These are phyloP conservation scores for Inosperma sp. DNA, from an alignment of 768 basidiomycete genomes.

Conservation along the genomic window DNA sequence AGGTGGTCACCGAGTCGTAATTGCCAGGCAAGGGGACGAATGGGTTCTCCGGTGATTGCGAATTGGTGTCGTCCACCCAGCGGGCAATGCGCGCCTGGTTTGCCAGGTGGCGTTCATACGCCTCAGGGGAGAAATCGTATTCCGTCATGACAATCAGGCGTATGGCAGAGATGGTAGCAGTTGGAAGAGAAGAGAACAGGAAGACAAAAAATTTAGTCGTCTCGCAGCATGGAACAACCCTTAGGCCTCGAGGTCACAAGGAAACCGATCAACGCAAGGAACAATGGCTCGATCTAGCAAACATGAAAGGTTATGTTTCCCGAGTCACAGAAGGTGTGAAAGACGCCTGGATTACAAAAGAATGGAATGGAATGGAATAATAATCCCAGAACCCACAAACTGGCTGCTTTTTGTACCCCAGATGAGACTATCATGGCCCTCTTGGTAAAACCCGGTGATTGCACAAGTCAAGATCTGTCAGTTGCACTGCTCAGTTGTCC, in stretches of 20 bases:
- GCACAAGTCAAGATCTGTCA: too few relatives aligned
- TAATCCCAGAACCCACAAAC: too few relatives aligned
- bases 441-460: too few relatives aligned
- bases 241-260: neutral
- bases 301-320: too few relatives aligned
- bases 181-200: neutral
- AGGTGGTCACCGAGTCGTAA: neutral
- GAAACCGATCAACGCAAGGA: too few relatives aligned
- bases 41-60: slow-evolving; percentile 5
- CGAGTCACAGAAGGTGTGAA: too few relatives aligned
- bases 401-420: too few relatives aligned
- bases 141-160: slow-evolving; percentile 18
- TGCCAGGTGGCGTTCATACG: slow-evolving; percentile 8
- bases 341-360: too few relatives aligned
- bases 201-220: neutral
- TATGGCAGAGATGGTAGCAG: neutral
- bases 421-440: too few relatives aligned
- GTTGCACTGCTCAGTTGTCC: too few relatives aligned
- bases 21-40: slow-evolving; percentile 2
- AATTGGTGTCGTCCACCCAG: slow-evolving; percentile 11
- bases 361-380: too few relatives aligned
- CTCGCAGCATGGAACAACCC: neutral
- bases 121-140: slow-evolving; percentile 18
- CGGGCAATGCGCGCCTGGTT: slow-evolving; percentile 12
- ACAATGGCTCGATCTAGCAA: too few relatives aligned